Evolutionary conservation across 495 filamentous ascomycete genomes (phyloP).

Genomic region (Neohortaea acidophila): DNA sequence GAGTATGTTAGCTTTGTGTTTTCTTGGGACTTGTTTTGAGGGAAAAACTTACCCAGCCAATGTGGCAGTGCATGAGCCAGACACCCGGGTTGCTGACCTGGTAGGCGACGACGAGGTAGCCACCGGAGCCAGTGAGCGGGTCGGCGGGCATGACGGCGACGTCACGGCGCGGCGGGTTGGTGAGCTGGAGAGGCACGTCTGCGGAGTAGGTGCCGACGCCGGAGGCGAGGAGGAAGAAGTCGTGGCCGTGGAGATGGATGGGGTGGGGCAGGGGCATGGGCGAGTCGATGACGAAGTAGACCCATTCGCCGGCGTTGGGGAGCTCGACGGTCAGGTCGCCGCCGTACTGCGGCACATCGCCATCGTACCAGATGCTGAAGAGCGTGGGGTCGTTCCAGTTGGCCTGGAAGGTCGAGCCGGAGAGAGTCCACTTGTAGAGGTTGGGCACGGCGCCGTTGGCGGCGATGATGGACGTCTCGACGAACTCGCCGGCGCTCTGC

Average conservation of each 20-base stretch:
- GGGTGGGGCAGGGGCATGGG: conserved; percentile 21
- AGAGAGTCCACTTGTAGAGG: conserved; percentile 27
- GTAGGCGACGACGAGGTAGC: conserved; percentile 23
- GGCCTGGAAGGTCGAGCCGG: conserved; percentile 22
- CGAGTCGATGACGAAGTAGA: conserved; percentile 27
- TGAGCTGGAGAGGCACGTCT: conserved; percentile 14
- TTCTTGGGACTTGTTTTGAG: background rate
- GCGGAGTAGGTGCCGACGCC: conserved; percentile 12
- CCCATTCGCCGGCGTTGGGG: conserved; percentile 23
- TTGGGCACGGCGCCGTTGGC: conserved; percentile 16
- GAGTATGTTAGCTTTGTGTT: background rate
- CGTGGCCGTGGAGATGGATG: conserved; percentile 25
- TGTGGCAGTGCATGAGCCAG: conserved; percentile 25
- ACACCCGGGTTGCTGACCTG: conserved; percentile 23
- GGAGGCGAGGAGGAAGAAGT: conserved; percentile 21
- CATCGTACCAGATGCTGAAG: conserved; percentile 17
- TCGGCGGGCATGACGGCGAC: conserved; percentile 16
- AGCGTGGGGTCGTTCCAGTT: conserved; percentile 24
- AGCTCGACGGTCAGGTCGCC: conserved; percentile 22
- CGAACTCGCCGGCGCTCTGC: conserved; percentile 8
- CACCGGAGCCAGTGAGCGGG: conserved; percentile 1
- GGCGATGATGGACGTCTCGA: conserved; percentile 18
- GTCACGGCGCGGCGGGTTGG: conserved; percentile 24
- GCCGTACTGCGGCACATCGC: conserved; percentile 15
- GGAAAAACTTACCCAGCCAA: conserved; percentile 20